phyloP scores from a whole-genome alignment of 805 yeast species.

The Suhomyces xylopsoci region DNA sequence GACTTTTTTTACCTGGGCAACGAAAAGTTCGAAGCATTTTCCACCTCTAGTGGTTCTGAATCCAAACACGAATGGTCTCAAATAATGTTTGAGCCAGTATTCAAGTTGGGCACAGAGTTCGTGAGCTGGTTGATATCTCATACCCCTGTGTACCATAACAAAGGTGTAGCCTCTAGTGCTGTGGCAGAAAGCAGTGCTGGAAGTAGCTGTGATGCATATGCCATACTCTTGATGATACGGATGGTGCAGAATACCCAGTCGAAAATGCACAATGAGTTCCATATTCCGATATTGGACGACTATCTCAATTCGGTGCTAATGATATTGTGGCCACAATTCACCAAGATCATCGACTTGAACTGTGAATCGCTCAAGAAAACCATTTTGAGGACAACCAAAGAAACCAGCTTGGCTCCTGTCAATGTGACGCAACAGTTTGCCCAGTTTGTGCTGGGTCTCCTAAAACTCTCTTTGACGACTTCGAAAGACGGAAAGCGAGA shows the following conservation, averaged over 20 bases:
- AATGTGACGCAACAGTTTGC: conserved; percentile 79
- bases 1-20: conserved; percentile 61
- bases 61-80: conserved; percentile 30
- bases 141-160: conserved; percentile 23
- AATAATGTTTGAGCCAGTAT: conserved; percentile 36
- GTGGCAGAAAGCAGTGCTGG: conserved; percentile 18
- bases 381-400: conserved; percentile 27
- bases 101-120: conserved; percentile 44
- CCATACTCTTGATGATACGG: conserved; percentile 72
- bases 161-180: not conserved
- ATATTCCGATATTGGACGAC: conserved; percentile 67
- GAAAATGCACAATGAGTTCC: conserved; percentile 61
- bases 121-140: conserved; percentile 45
- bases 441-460: conserved; percentile 63
- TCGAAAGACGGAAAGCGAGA: conserved; percentile 13
- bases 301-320: conserved; percentile 65
- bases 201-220: conserved; percentile 68
- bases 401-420: conserved; percentile 39
- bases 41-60: not conserved
- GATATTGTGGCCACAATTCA: conserved; percentile 83
- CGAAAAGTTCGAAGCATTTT: conserved; percentile 30
- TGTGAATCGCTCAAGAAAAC: conserved; percentile 66
- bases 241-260: conserved; percentile 62
- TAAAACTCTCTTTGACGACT: conserved; percentile 46
- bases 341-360: conserved; percentile 70